A percentile compares a stretch with the other conserved stretches of the same genome.
phyloP scores from a whole-genome alignment of 164 flowering plant species.

The Cinnamomum micranthum region DNA sequence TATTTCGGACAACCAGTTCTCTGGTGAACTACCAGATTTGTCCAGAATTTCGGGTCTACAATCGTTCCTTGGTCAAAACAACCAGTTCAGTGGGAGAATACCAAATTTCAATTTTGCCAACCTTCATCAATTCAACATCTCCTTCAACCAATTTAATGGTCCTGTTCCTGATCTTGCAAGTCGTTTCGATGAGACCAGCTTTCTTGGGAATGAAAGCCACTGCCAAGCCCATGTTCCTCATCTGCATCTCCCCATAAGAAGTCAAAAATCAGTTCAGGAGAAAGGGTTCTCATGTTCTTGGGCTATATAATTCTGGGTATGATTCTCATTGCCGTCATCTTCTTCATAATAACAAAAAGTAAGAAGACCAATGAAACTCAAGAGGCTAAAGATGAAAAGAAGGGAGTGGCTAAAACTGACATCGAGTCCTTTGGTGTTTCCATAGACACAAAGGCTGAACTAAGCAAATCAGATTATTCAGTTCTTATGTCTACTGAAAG shows the following conservation, averaged over 20 bases:
- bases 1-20: conserved; percentile 36
- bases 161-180: conserved; percentile 32
- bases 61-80: conserved; percentile 40
- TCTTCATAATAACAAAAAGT: conserved; percentile 15
- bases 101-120: conserved; percentile 44
- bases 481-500: conserved; percentile 32
- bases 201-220: conserved; percentile 38
- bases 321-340: conserved; percentile 17
- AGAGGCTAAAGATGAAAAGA: conserved; percentile 12
- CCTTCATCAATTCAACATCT: conserved; percentile 38
- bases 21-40: conserved; percentile 47
- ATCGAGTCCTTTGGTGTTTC: conserved; percentile 14
- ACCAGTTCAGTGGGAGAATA: conserved; percentile 37
- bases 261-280: conserved; percentile 13
- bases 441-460: conserved; percentile 24
- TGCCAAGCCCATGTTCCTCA: conserved; percentile 30
- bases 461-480: conserved; percentile 32
- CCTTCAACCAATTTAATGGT: conserved; percentile 49
- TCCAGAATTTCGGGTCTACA: conserved; percentile 36
- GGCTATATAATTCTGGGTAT: conserved; percentile 41
- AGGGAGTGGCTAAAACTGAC: conserved; percentile 18
- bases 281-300: conserved; percentile 35
- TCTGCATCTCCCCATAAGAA: conserved; percentile 4
- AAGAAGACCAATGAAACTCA: conserved; percentile 18
- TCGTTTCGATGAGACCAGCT: conserved; percentile 20